A percentile compares a stretch with the other conserved stretches of the same genome.
These are phyloP conservation scores for Alternaria brassicae DNA, from an alignment of 2,329 filamentous ascomycete species.

Conservation along the genomic window DNA sequence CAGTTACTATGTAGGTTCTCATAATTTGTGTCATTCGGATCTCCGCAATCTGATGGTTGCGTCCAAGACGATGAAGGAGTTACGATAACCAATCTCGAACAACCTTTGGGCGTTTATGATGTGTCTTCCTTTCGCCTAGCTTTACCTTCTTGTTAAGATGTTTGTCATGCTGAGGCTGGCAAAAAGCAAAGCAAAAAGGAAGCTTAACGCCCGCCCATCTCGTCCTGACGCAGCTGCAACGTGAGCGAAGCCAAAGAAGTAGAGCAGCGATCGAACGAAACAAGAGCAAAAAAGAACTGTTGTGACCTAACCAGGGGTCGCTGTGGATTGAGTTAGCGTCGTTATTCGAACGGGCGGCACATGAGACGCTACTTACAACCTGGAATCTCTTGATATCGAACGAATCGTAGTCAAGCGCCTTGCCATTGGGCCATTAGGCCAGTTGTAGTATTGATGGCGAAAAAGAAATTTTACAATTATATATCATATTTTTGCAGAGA, in stretches of 20 bases:
- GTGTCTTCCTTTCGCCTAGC: background rate
- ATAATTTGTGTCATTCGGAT: background rate
- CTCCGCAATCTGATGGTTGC: background rate
- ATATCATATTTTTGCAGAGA: background rate
- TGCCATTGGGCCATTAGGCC: constrained; percentile 61
- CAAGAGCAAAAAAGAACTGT: constrained; percentile 1
- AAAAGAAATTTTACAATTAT: no score
- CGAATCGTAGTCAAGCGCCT: constrained; percentile 63
- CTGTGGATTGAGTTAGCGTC: background rate
- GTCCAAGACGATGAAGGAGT: background rate
- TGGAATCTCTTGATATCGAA: constrained; percentile 43
- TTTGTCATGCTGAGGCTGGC: background rate
- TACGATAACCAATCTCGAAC: background rate
- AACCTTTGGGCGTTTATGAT: background rate
- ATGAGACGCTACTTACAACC: constrained; percentile 18
- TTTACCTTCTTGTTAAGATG: background rate
- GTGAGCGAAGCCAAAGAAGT: background rate
- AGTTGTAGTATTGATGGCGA: constrained; percentile 11
- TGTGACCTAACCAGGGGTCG: constrained; percentile 33
- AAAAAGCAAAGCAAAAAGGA: background rate
- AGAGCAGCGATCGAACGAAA: background rate
- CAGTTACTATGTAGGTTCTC: background rate
- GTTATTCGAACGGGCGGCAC: background rate
- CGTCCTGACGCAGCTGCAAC: background rate
- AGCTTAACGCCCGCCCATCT: background rate